phyloP scores from a whole-genome alignment of 345 rosid genomes.

The thale cress (Arabidopsis thaliana) region TAIR10.1 NC_003075.7:15627001-15627500 shows the following conservation, averaged over 20 bases:
- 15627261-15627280: conserved; percentile 40
- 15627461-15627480: conserved; percentile 6
- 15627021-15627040: too few species aligned
- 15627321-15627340: background rate
- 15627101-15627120: background rate
- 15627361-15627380: conserved; percentile 35
- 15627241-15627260: conserved; percentile 28
- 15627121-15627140: background rate
- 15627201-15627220: conserved; percentile 22
- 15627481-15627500: background rate
- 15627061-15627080: background rate
- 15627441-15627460: conserved; percentile 27
- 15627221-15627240: conserved; percentile 16
- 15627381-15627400: conserved; percentile 29
- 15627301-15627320: background rate
- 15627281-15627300: conserved; percentile 4
- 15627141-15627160: background rate
- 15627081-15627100: background rate
- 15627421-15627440: conserved; percentile 22
- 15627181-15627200: conserved; percentile 12
- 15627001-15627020: background rate
- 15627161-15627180: conserved; percentile 33
- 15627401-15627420: conserved; percentile 16
- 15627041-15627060: too few species aligned
- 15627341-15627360: background rate